Evolutionary conservation across 352 stramenopile genomes (phyloP).

Genomic region (Thraustochytrium striatum): DNA sequence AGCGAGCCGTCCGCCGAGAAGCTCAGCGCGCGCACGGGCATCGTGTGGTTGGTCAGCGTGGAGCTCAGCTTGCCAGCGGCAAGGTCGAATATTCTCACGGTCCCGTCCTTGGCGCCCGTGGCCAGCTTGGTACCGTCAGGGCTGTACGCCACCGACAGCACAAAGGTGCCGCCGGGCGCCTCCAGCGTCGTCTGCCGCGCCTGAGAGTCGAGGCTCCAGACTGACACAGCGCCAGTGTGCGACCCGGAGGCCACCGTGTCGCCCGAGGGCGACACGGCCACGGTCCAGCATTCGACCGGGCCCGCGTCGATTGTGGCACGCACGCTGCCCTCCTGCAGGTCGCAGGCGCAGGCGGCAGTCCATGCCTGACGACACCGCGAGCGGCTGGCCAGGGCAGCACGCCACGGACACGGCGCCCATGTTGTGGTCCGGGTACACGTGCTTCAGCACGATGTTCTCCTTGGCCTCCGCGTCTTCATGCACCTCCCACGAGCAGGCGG

Average conservation of each 20-base stretch:
- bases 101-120: conserved; percentile 32
- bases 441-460: neutral
- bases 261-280: conserved; percentile 3
- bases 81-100: conserved; percentile 21
- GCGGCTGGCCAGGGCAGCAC: neutral
- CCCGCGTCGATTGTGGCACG: conserved; percentile 33
- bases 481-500: neutral
- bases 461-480: neutral
- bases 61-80: conserved; percentile 9
- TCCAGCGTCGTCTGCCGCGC: conserved; percentile 41
- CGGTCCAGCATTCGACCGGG: conserved; percentile 45
- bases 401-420: conserved; percentile 17
- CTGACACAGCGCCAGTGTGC: conserved; percentile 36
- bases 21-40: conserved; percentile 8
- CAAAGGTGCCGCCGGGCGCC: neutral
- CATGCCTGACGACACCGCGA: conserved; percentile 32
- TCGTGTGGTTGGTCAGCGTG: conserved; percentile 28
- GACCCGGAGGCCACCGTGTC: conserved; percentile 40
- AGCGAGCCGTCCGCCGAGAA: conserved; percentile 13
- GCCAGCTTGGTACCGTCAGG: conserved; percentile 16
- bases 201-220: conserved; percentile 38
- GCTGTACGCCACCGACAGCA: conserved; percentile 8
- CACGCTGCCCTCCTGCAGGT: conserved; percentile 7
- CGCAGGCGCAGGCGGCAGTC: conserved; percentile 17
- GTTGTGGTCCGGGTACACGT: conserved; percentile 23